Conservation (phyloP, 306 rosid genomes). For the Quercus rubra region DNA sequence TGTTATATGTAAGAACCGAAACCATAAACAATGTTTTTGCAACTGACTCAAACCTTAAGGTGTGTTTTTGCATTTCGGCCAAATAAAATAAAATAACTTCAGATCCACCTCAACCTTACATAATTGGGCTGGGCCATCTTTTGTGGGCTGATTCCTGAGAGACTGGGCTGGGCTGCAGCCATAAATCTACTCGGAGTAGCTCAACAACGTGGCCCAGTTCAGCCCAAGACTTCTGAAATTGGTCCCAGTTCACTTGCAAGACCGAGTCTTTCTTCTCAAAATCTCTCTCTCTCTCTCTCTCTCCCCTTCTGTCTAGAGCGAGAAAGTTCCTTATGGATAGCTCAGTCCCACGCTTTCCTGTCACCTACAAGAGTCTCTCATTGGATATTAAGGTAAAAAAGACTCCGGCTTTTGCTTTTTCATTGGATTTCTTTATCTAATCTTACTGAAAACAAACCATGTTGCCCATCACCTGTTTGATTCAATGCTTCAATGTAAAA, state of each 20-base stretch:
- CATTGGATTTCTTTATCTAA: neutral
- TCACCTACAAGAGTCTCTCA: slow-evolving; percentile 42
- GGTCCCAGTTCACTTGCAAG: neutral
- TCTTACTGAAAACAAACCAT: neutral
- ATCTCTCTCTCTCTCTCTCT: neutral
- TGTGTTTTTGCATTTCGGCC: no score
- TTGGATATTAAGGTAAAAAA: slow-evolving; percentile 52
- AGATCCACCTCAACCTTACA: neutral
- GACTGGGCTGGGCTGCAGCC: neutral
- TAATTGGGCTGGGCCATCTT: neutral
- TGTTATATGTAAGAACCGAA: no score
- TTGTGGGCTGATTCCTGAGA: neutral
- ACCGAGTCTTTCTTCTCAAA: neutral
- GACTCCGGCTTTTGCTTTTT: neutral
- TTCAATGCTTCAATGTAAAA: neutral
- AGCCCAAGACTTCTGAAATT: neutral
- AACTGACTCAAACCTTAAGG: no score
- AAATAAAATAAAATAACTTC: no score
- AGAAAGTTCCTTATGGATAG: slow-evolving; percentile 22
- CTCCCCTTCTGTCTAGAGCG: neutral
- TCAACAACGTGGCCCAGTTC: neutral
- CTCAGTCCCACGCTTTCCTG: slow-evolving; percentile 47
- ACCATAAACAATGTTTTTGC: no score
- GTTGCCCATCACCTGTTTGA: slow-evolving; percentile 29
- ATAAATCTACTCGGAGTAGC: no score